Percentiles rank a stretch among this genome's conserved stretches.
These are phyloP conservation scores for Colletotrichum abscissum DNA, from an alignment of 2,329 filamentous ascomycete genomes.

Conservation along the genomic window DNA sequence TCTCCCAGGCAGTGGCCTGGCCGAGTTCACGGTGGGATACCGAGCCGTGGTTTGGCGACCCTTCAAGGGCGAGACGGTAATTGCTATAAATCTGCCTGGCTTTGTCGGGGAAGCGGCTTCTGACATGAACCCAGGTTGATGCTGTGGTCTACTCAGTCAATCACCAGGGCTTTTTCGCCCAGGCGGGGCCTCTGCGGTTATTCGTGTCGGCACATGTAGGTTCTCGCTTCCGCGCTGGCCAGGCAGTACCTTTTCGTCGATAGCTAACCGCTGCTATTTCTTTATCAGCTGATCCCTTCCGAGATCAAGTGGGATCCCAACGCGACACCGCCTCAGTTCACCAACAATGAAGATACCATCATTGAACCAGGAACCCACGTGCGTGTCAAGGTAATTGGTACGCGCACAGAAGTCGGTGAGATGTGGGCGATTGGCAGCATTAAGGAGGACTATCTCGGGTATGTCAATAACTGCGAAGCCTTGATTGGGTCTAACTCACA, in stretches of 20 bases:
- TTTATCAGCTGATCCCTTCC: constrained; percentile 81
- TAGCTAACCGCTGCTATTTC: constrained; percentile 41
- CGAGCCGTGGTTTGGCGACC: constrained; percentile 97
- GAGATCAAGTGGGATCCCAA: constrained; percentile 96
- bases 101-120: constrained; percentile 32
- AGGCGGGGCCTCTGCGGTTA: constrained; percentile 80
- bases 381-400: constrained; percentile 93
- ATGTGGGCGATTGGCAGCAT: constrained; percentile 99
- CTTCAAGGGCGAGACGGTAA: constrained; percentile 97
- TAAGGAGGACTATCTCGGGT: constrained; percentile 84
- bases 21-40: constrained; percentile 95
- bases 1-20: constrained; percentile 88
- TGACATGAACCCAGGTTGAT: constrained; percentile 76
- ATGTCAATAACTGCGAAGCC: constrained; percentile 40
- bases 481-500: constrained; percentile 24
- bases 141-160: constrained; percentile 93
- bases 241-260: constrained; percentile 16
- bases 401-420: constrained; percentile 90
- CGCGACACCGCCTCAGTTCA: constrained; percentile 95
- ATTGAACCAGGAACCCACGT: constrained; percentile 96
- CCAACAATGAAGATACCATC: constrained; percentile 91
- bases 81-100: constrained; percentile 46
- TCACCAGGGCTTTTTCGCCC: constrained; percentile 89
- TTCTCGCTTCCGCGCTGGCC: constrained; percentile 38
- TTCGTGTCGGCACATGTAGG: constrained; percentile 87